Conservation (phyloP, 768 basidiomycete genomes). For the Panellus pusillus region DNA sequence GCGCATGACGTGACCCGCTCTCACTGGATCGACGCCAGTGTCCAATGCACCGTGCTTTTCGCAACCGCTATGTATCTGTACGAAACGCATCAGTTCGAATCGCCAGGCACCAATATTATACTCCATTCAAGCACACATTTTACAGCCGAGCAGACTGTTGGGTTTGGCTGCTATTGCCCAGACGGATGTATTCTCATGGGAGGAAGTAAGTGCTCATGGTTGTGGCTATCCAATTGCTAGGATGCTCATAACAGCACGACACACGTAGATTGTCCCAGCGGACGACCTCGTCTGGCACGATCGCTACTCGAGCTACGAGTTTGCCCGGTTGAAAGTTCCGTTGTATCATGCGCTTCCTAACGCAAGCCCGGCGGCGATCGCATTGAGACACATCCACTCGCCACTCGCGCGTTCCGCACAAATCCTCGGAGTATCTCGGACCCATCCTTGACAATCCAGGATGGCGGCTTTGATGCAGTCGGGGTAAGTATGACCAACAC, state of each 20-base stretch:
- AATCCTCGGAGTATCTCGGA: constrained; percentile 17
- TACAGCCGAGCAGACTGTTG: too few relatives aligned
- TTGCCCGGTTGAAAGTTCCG: constrained; percentile 15
- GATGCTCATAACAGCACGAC: not conserved
- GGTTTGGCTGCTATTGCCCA: too few relatives aligned
- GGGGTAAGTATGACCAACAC: too few relatives aligned
- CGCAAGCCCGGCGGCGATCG: constrained; percentile 13
- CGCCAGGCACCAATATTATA: too few relatives aligned
- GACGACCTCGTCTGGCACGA: constrained; percentile 6
- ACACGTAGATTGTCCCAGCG: not conserved
- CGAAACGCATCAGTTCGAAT: too few relatives aligned
- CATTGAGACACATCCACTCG: constrained; percentile 13
- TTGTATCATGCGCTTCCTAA: constrained; percentile 19
- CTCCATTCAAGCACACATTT: too few relatives aligned
- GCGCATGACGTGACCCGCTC: too few relatives aligned
- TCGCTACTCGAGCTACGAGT: constrained; percentile 2
- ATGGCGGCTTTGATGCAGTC: too few relatives aligned
- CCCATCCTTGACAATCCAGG: constrained; percentile 22
- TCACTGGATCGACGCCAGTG: too few relatives aligned
- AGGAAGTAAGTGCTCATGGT: not conserved
- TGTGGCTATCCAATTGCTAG: too few relatives aligned
- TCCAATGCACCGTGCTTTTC: too few relatives aligned
- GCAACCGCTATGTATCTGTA: too few relatives aligned
- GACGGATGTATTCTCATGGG: constrained; percentile 4
- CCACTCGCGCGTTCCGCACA: constrained; percentile 13